A percentile compares a stretch with the other conserved stretches of the same genome.
Evolutionary conservation across 2,329 filamentous ascomycete genomes (phyloP).

Genomic region (Aureobasidium sp.): DNA sequence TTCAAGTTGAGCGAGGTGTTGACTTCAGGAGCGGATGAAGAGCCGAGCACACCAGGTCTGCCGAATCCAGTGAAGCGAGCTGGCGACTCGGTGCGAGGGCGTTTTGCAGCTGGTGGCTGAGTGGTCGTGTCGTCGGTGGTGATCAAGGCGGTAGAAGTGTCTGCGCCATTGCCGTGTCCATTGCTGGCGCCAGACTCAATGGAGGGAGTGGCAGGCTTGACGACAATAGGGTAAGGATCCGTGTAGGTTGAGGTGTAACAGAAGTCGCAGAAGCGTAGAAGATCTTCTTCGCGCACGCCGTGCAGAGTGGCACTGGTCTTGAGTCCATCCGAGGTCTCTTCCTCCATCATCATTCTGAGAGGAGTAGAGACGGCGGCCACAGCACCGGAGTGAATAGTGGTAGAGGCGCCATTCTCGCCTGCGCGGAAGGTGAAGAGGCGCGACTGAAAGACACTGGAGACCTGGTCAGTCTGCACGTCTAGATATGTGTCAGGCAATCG

Average conservation of each 20-base stretch:
- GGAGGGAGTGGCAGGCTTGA: not conserved
- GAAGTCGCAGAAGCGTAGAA: slow-evolving; percentile 10
- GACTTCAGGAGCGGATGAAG: not conserved
- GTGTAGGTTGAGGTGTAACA: slow-evolving; percentile 2
- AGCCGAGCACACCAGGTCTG: not conserved
- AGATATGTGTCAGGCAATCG: not conserved
- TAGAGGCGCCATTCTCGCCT: slow-evolving; percentile 1
- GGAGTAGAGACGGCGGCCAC: slow-evolving; percentile 3
- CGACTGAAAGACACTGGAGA: not conserved
- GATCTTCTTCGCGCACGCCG: slow-evolving; percentile 9
- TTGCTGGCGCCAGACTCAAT: not conserved
- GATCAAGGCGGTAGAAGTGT: not conserved
- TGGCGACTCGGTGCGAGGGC: not conserved
- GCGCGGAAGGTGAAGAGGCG: slow-evolving; percentile 5
- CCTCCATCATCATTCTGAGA: slow-evolving; percentile 3
- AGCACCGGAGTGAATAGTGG: slow-evolving; percentile 6
- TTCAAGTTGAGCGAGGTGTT: not conserved
- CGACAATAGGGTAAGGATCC: not conserved
- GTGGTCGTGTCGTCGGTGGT: not conserved
- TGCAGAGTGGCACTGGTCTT: not conserved
- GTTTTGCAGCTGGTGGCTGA: not conserved
- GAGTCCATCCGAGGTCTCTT: not conserved
- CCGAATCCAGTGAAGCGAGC: not conserved
- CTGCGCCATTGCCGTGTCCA: not conserved
- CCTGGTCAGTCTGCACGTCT: not conserved